A percentile compares a stretch with the other conserved stretches of the same genome.
Conservation (phyloP, 257 asterid genomes). For the Solanum verrucosum region DNA sequence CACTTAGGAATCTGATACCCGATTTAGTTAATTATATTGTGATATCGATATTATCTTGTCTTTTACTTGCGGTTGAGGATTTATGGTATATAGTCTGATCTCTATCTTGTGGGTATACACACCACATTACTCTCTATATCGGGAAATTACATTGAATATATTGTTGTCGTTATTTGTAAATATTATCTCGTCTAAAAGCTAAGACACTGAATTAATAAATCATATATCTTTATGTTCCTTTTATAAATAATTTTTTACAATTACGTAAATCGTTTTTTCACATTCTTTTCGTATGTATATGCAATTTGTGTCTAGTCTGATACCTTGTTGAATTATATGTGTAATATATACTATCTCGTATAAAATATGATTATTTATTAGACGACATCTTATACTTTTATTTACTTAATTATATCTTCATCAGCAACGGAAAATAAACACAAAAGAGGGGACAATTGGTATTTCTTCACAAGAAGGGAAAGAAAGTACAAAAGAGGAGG, state of each 20-base stretch:
- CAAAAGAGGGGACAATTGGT: not conserved
- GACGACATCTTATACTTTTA: accelerated
- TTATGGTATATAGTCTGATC: not conserved
- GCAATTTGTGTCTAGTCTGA: too few species aligned
- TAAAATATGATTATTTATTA: not conserved
- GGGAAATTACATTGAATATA: not conserved
- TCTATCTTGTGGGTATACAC: not conserved
- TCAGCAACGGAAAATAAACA: not conserved
- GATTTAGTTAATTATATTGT: not conserved
- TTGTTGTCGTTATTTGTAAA: not conserved
- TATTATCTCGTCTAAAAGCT: not conserved
- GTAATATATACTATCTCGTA: not conserved
- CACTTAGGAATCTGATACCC: too few species aligned
- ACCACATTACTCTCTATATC: not conserved
- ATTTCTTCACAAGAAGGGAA: conserved; percentile 2
- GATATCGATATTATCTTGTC: not conserved
- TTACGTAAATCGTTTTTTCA: too few species aligned
- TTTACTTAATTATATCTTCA: not conserved
- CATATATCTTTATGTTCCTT: too few species aligned
- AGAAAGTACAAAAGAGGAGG: not conserved
- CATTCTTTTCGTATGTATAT: not conserved
- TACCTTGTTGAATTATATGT: not conserved
- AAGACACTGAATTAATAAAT: not conserved
- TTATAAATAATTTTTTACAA: too few species aligned
- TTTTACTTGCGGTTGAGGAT: too few species aligned